Conservation (phyloP, 192 early-diverging fungal species). For the Kappamyces sp. region DNA sequence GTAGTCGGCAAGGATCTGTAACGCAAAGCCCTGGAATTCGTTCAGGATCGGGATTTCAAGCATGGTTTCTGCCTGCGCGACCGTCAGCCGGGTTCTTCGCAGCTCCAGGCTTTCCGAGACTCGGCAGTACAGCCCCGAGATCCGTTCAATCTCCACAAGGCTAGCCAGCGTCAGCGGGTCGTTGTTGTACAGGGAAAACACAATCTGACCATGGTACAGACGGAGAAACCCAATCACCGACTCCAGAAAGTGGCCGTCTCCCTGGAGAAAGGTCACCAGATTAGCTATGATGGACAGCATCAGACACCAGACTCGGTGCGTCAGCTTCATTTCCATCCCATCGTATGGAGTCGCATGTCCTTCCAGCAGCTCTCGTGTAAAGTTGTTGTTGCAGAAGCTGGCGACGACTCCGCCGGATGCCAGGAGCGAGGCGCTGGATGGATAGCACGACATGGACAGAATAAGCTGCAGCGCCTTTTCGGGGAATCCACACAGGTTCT, state of each 20-base stretch:
- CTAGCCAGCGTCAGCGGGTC: constrained; percentile 15
- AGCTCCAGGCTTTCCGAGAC: constrained; percentile 15
- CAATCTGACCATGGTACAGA: constrained; percentile 32
- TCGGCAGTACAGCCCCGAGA: constrained; percentile 27
- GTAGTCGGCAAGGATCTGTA: constrained; percentile 21
- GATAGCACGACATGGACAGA: constrained; percentile 24
- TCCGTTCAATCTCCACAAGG: constrained; percentile 23
- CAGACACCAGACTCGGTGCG: constrained; percentile 43
- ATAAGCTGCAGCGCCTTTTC: constrained; percentile 21
- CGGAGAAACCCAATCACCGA: constrained; percentile 32
- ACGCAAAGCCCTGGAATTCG: constrained; percentile 2
- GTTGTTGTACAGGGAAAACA: constrained; percentile 12
- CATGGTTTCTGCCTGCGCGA: not conserved
- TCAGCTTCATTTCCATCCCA: constrained; percentile 19
- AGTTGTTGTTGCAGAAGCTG: constrained; percentile 24
- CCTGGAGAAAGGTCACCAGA: constrained; percentile 10
- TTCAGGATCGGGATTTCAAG: not conserved
- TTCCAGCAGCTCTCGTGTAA: constrained; percentile 20
- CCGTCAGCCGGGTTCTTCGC: not conserved
- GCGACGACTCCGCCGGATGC: constrained; percentile 12
- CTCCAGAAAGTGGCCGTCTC: constrained; percentile 9
- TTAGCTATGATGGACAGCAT: constrained; percentile 27
- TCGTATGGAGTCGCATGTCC: constrained; percentile 19
- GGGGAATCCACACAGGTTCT: not conserved
- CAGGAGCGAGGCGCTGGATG: constrained; percentile 25